A percentile compares a stretch with the other conserved stretches of the same genome.
phyloP scores from a whole-genome alignment of 2,329 filamentous ascomycete species.

The Talaromyces funiculosus region DNA sequence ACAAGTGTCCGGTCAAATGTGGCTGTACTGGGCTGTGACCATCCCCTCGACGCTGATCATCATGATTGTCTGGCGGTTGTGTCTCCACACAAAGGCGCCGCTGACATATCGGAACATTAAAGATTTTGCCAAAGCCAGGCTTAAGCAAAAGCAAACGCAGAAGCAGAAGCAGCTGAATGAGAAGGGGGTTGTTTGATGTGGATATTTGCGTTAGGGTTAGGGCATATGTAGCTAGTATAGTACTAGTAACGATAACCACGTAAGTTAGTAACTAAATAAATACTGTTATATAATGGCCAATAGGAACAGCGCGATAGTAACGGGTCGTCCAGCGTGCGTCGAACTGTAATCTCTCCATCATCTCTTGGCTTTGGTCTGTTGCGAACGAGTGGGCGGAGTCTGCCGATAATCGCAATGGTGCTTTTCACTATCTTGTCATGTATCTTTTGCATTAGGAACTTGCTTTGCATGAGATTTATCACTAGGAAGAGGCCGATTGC shows the following conservation, averaged over 20 bases:
- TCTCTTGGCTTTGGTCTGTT: not conserved
- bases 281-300: not conserved
- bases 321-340: not conserved
- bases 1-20: constrained; percentile 10
- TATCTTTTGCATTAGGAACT: constrained; percentile 2
- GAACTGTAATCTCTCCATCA: not conserved
- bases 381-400: not conserved
- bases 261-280: too few species aligned
- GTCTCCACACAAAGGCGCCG: constrained; percentile 7
- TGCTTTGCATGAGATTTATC: constrained; percentile 1
- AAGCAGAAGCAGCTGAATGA: not conserved
- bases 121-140: not conserved
- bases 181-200: not conserved
- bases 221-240: not conserved
- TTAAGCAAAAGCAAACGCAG: not conserved
- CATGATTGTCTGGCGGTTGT: constrained; percentile 7
- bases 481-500: not conserved
- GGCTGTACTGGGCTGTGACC: constrained; percentile 12
- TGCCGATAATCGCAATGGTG: not conserved
- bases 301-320: not conserved
- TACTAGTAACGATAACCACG: too few species aligned
- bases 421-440: constrained; percentile 1
- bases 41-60: constrained; percentile 10
- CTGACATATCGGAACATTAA: not conserved
- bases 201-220: not conserved